Base-by-base conservation (phyloP, 176 grass and related monocot genomes). In the Pontederia crassipes region DNA sequence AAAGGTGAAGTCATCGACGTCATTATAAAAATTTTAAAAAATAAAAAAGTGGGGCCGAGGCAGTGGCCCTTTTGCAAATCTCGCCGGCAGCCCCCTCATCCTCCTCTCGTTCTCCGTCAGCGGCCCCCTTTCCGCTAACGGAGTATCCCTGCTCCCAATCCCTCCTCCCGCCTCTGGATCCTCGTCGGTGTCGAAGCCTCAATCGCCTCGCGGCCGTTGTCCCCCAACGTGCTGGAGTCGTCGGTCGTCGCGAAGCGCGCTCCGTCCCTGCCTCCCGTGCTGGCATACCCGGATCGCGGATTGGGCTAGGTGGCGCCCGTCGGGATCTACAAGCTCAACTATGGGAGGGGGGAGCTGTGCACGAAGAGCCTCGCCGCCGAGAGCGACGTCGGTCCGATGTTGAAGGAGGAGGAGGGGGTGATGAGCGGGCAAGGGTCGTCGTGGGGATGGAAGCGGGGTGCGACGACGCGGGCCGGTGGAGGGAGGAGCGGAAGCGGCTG, bases 351-450 rank as follows among this genome's bases (percentile, higher is more conserved):
- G 9, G 27, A 54, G 11, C 28, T 46, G 10, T 55, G 52, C 66
- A 69, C 66, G 15, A 51, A 69, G 66, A 52, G 50, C 53, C 51
- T 69, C 32, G 66, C 51, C 40, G 45, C 66, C 29, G 66, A 69
- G 51, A 69, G 66, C 66, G 26, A 51, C 52, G 29, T 45, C 10
- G 66, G 66, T 14, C 10, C 32, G 66, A 13, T 55, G 66, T 50
- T 29, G 15, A n/a, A 27, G 52, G 52, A 69, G 66, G 52, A 46
- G 14, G 53, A 55, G 53, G 17, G 14, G 53, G 9, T 16, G 53
- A 55, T 35, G 52, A 16, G 13, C 20, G 28, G 3, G 66, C 6
- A 5, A 29, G 48, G 2, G 16, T 4, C 12, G 3, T 12, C 48
- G 26, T 28, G 49, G 12, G 15, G 51, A 9, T n/a, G 51, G 51